Percentiles rank a stretch among this genome's conserved stretches.
These are phyloP conservation scores for Sapria himalayana DNA, from an alignment of 345 rosid genomes.

Conservation along the genomic window DNA sequence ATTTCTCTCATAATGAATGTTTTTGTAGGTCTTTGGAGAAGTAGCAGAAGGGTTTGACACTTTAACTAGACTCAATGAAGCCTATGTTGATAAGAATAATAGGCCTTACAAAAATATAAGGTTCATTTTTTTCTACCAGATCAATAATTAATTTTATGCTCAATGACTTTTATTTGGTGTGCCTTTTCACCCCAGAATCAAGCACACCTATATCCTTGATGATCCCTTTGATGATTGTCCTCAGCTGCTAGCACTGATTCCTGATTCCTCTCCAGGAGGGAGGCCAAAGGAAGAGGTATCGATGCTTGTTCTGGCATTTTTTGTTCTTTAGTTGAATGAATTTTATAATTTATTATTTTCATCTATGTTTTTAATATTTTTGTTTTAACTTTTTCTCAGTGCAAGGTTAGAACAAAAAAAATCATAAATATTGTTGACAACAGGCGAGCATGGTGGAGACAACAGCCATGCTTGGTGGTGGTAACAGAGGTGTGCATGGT, in stretches of 20 bases:
- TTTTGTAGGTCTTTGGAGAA: constrained; percentile 82
- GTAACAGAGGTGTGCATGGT: no score
- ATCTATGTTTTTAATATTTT: no score
- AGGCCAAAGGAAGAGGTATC: constrained; percentile 79
- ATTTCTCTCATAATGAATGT: no score
- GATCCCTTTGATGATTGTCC: constrained; percentile 89
- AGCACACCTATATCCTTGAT: constrained; percentile 56
- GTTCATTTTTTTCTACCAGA: constrained; percentile 11
- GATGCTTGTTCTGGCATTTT: background rate
- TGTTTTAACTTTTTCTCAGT: no score
- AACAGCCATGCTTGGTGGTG: no score
- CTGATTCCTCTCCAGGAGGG: constrained; percentile 82
- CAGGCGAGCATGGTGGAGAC: no score
- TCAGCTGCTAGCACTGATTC: constrained; percentile 52
- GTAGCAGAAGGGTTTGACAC: constrained; percentile 83
- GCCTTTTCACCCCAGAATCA: no score
- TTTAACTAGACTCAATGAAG: constrained; percentile 69
- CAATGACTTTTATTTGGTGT: background rate
- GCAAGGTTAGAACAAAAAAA: no score
- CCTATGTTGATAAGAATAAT: constrained; percentile 62
- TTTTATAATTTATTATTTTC: no score
- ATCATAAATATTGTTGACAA: no score
- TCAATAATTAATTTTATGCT: background rate
- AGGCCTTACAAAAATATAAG: constrained; percentile 67
- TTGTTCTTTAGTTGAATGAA: background rate